These are phyloP conservation scores for Ottelia alismoides DNA, from an alignment of 106 monocot species.

Conservation along the genomic window DNA sequence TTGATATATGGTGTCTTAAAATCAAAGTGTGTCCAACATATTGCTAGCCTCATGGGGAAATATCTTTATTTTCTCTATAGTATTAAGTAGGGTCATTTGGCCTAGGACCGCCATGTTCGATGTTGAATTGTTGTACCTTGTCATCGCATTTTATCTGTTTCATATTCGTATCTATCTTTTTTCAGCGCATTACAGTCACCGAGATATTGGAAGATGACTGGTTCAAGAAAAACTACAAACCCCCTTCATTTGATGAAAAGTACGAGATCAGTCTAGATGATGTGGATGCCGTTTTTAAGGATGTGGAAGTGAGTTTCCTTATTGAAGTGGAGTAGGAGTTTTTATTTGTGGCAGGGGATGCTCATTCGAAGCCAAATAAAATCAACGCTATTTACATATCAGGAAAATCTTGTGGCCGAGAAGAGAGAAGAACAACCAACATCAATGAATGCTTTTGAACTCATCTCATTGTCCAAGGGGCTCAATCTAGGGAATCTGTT, in stretches of 20 bases:
- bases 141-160: background rate
- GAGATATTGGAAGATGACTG: conserved; percentile 74
- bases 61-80: too few species aligned
- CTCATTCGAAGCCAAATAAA: background rate
- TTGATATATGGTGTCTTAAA: too few species aligned
- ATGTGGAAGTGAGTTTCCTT: conserved; percentile 39
- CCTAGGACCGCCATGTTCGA: too few species aligned
- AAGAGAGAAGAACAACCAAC: conserved; percentile 78
- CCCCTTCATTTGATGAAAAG: conserved; percentile 41
- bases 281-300: conserved; percentile 78
- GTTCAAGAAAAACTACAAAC: conserved; percentile 77
- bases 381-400: background rate
- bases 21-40: too few species aligned
- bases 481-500: conserved; percentile 90
- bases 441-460: conserved; percentile 91
- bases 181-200: conserved; percentile 59
- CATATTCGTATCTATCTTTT: conserved; percentile 4
- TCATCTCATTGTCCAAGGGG: conserved; percentile 72
- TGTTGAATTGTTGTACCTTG: too few species aligned
- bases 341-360: background rate
- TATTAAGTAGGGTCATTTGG: too few species aligned
- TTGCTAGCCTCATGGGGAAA: too few species aligned
- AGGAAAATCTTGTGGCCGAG: conserved; percentile 76
- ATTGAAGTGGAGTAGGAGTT: too few species aligned
- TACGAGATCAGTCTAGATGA: conserved; percentile 69